phyloP scores from a whole-genome alignment of 1,139 yeast genomes.

The Sugiyamaella xylanicola region DNA sequence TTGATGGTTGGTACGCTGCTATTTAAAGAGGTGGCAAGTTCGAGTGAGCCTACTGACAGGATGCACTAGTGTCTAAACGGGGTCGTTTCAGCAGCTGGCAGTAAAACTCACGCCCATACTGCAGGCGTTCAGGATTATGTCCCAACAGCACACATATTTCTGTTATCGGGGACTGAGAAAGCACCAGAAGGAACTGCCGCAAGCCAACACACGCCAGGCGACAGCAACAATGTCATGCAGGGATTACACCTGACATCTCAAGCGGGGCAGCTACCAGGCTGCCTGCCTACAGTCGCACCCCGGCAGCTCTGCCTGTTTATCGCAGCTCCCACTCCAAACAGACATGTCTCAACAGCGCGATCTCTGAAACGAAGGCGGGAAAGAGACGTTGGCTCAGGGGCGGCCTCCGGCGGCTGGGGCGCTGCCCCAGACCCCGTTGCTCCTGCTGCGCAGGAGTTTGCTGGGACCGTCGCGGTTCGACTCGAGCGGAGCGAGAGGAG shows the following conservation, averaged over 20 bases:
- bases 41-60: background rate
- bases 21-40: conserved; percentile 17
- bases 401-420: background rate
- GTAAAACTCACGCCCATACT: background rate
- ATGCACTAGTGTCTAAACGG: background rate
- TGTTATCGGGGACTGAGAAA: background rate
- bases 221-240: background rate
- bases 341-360: conserved; percentile 2
- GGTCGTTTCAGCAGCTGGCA: background rate
- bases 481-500: conserved; percentile 9
- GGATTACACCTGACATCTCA: background rate
- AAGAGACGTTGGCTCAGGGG: no score
- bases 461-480: background rate
- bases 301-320: background rate
- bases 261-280: background rate
- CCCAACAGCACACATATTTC: background rate
- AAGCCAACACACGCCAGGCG: background rate
- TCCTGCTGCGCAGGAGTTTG: background rate
- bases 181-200: background rate
- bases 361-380: no score
- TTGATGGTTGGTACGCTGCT: conserved; percentile 2
- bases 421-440: background rate
- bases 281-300: background rate
- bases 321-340: background rate
- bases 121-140: background rate